Conservation (phyloP, 2,329 filamentous ascomycete genomes). For the Stylonectria norvegica region DNA sequence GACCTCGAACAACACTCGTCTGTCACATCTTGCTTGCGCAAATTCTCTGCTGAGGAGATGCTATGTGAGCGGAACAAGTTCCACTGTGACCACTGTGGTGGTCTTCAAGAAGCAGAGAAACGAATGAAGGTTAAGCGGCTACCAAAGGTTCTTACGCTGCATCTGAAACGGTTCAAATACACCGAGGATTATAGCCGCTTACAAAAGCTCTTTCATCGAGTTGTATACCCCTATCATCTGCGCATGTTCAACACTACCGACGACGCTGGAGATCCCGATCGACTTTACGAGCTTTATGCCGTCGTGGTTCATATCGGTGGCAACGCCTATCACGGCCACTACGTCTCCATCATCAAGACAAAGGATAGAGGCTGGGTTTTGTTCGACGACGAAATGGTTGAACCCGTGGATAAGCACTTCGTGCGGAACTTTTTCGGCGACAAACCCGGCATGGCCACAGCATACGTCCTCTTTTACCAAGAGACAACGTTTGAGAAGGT, state of each 20-base stretch:
- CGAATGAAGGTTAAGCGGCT: constrained; percentile 98
- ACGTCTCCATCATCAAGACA: constrained; percentile 96
- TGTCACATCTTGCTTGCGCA: constrained; percentile 88
- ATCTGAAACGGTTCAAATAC: constrained; percentile 97
- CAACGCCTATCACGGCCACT: constrained; percentile 95
- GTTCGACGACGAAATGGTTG: constrained; percentile 98
- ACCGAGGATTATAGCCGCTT: constrained; percentile 91
- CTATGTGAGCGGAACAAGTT: constrained; percentile 98
- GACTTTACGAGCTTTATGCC: constrained; percentile 92
- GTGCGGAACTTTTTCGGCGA: constrained; percentile 97
- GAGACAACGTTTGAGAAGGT: constrained; percentile 72
- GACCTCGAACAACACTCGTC: constrained; percentile 94
- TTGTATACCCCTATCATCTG: constrained; percentile 95
- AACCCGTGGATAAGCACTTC: constrained; percentile 94
- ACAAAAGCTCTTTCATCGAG: constrained; percentile 94
- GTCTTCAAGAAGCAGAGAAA: constrained; percentile 95
- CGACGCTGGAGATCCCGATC: constrained; percentile 88
- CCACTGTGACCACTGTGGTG: constrained; percentile 95
- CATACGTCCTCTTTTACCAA: constrained; percentile 97
- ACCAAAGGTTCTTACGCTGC: constrained; percentile 85
- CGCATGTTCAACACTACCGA: constrained; percentile 97
- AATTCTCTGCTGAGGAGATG: constrained; percentile 98
- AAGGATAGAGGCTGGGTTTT: constrained; percentile 92
- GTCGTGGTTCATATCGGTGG: constrained; percentile 97
- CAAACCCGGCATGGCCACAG: constrained; percentile 83